These are phyloP conservation scores for Nemania sp. DNA, from an alignment of 2,329 filamentous ascomycete genomes.

Conservation along the genomic window DNA sequence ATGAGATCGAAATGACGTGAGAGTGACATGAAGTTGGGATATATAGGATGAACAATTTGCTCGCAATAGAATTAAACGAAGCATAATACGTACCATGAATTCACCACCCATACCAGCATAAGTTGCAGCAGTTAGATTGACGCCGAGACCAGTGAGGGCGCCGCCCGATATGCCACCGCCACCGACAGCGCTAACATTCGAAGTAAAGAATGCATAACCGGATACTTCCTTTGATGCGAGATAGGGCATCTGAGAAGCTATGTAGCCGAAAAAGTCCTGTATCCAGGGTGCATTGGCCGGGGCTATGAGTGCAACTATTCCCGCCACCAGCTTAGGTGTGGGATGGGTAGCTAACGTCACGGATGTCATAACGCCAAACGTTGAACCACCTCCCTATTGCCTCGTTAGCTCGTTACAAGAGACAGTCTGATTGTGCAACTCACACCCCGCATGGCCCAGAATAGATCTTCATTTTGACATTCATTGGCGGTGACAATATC, in stretches of 20 bases:
- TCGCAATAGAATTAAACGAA: background rate
- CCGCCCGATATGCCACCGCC: no score
- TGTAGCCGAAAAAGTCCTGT: conserved; percentile 51
- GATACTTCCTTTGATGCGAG: conserved; percentile 56
- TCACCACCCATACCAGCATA: conserved; percentile 41
- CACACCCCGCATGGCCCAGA: conserved; percentile 66
- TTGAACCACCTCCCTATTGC: conserved; percentile 58
- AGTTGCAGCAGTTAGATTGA: background rate
- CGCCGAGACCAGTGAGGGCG: conserved; percentile 2
- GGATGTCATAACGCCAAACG: conserved; percentile 62
- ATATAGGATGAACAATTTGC: background rate
- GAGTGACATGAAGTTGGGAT: background rate
- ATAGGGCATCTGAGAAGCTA: conserved; percentile 50
- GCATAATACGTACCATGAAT: conserved; percentile 29
- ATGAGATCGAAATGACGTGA: background rate
- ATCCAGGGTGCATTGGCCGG: conserved; percentile 41
- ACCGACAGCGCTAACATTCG: no score
- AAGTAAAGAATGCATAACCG: conserved; percentile 50
- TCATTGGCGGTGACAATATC: conserved; percentile 55
- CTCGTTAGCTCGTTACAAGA: background rate
- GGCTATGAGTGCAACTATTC: conserved; percentile 38
- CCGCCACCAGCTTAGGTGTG: conserved; percentile 34
- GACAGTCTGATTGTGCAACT: conserved; percentile 31
- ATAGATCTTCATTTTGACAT: conserved; percentile 58
- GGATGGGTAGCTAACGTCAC: conserved; percentile 58